Percentiles rank a stretch among this genome's conserved stretches.
These are phyloP conservation scores for Salix exigua DNA, from an alignment of 345 rosid species.

Conservation along the genomic window DNA sequence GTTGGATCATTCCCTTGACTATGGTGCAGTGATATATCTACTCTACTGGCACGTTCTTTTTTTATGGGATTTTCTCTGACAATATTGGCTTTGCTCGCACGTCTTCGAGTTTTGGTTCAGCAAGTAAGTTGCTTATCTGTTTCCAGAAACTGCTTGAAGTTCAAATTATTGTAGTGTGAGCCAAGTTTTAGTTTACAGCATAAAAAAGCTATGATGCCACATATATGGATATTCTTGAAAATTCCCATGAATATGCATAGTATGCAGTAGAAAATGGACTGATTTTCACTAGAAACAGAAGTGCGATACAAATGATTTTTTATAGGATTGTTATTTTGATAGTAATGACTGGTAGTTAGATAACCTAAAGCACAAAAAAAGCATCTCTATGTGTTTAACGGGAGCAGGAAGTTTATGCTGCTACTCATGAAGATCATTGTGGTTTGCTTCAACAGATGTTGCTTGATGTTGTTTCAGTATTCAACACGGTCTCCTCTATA, in stretches of 20 bases:
- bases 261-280: background rate
- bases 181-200: background rate
- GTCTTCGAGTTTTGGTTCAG: conserved; percentile 80
- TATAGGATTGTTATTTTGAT: too few species aligned
- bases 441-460: conserved; percentile 48
- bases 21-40: conserved; percentile 54
- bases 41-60: conserved; percentile 77
- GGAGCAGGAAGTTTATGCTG: background rate
- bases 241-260: background rate
- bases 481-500: conserved; percentile 59
- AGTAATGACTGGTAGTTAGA: background rate
- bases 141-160: background rate
- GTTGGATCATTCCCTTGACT: conserved; percentile 1
- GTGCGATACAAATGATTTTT: too few species aligned
- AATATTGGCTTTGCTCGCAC: conserved; percentile 75
- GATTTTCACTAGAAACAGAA: too few species aligned
- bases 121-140: conserved; percentile 54
- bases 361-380: background rate
- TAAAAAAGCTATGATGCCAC: background rate
- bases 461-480: conserved; percentile 60
- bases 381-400: background rate
- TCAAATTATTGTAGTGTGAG: background rate
- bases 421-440: background rate
- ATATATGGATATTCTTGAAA: background rate
- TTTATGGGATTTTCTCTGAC: conserved; percentile 73